These are phyloP conservation scores for Nitzschia sp. DNA, from an alignment of 108 stramenopile genomes.

Conservation along the genomic window DNA sequence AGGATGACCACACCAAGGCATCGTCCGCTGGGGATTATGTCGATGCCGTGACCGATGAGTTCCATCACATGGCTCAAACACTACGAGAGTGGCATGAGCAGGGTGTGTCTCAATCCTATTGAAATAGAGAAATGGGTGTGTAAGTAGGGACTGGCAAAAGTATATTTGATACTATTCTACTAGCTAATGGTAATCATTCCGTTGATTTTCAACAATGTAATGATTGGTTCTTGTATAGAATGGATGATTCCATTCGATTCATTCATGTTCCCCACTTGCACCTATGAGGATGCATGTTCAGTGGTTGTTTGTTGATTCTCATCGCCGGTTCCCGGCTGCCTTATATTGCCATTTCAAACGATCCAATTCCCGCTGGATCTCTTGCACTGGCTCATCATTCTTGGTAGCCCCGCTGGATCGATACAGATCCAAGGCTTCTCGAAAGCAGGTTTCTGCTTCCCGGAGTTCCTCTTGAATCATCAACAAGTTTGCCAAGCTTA, in stretches of 20 bases:
- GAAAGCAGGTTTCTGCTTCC: constrained; percentile 14
- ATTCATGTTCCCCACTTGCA: neutral
- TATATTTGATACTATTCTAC: no score
- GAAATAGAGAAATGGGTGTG: no score
- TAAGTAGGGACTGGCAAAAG: no score
- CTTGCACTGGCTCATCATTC: neutral
- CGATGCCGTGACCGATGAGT: constrained; percentile 46
- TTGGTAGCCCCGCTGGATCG: constrained; percentile 17
- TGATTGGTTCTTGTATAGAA: neutral
- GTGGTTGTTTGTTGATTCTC: neutral
- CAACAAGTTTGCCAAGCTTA: constrained; percentile 8
- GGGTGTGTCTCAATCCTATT: neutral
- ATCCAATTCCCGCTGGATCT: constrained; percentile 14
- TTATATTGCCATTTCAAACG: constrained; percentile 12
- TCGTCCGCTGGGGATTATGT: constrained; percentile 47
- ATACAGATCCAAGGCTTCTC: constrained; percentile 12
- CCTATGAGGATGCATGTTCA: neutral
- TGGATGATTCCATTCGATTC: neutral
- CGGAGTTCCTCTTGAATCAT: constrained; percentile 8
- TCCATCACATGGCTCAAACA: constrained; percentile 35
- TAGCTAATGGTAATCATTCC: no score
- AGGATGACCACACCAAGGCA: constrained; percentile 34
- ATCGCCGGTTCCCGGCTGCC: neutral
- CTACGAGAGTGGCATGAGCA: constrained; percentile 43
- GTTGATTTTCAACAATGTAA: neutral